A percentile compares a stretch with the other conserved stretches of the same genome.
These are phyloP conservation scores for Coniferiporia sulphurascens DNA, from an alignment of 1,284 basidiomycete genomes.

Conservation along the genomic window DNA sequence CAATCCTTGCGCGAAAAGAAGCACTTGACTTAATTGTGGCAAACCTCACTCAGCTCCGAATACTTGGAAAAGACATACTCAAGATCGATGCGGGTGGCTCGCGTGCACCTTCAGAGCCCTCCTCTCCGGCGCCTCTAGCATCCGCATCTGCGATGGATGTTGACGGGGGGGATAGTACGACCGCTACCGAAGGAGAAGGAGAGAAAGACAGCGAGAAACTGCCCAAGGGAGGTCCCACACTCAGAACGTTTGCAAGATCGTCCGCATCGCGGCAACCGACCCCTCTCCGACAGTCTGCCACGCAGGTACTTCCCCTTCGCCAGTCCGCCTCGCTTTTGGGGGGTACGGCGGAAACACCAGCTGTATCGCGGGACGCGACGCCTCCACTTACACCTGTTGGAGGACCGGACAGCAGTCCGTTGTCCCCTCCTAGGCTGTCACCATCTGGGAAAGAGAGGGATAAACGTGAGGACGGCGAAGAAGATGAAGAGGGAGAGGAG, in stretches of 20 bases:
- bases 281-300: constrained; percentile 13
- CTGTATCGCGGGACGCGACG: constrained; percentile 25
- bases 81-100: constrained; percentile 5
- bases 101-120: constrained; percentile 32
- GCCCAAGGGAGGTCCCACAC: constrained; percentile 24
- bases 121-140: constrained; percentile 31
- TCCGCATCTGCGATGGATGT: constrained; percentile 19
- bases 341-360: constrained; percentile 1
- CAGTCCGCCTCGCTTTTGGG: constrained; percentile 1
- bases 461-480: constrained; percentile 21
- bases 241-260: constrained; percentile 33
- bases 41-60: constrained; percentile 54
- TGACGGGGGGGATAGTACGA: constrained; percentile 22
- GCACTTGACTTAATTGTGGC: constrained; percentile 61
- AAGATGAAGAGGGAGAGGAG: constrained; percentile 27
- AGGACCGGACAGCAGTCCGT: constrained; percentile 14
- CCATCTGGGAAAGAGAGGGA: constrained; percentile 23
- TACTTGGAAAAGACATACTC: constrained; percentile 53
- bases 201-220: constrained; percentile 32
- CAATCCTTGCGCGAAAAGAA: constrained; percentile 60
- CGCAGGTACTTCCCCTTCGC: constrained; percentile 7
- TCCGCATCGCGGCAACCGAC: constrained; percentile 27
- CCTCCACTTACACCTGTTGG: constrained; percentile 21
- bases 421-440: constrained; percentile 27
- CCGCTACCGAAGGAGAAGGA: constrained; percentile 34